Evolutionary conservation across 257 asterid genomes (phyloP).

Genomic region (Fraxinus excelsior): DNA sequence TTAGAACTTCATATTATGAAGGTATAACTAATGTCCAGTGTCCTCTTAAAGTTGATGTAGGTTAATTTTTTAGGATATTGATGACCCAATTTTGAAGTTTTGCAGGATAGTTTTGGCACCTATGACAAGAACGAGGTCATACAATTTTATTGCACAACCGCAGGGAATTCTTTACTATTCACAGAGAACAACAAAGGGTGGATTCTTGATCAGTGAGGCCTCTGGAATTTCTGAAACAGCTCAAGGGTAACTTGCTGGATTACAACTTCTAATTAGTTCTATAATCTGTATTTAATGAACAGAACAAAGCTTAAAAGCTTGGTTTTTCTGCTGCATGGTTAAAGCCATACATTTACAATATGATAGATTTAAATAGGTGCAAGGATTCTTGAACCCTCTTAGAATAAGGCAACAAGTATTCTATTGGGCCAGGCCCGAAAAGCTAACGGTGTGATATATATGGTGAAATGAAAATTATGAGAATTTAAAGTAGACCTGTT

Average conservation of each 20-base stretch:
- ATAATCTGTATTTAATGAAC: background rate
- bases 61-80: too few relatives aligned
- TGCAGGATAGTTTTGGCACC: slow-evolving; percentile 55
- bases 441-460: too few relatives aligned
- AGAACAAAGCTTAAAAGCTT: background rate
- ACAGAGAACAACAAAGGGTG: slow-evolving; percentile 48
- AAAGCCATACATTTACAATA: too few relatives aligned
- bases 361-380: too few relatives aligned
- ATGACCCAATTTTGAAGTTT: background rate
- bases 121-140: slow-evolving; percentile 39
- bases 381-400: too few relatives aligned
- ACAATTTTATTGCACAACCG: slow-evolving; percentile 42
- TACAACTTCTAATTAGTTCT: background rate
- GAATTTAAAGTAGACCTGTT: too few relatives aligned
- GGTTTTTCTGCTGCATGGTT: background rate
- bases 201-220: slow-evolving; percentile 47
- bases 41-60: background rate
- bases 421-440: too few relatives aligned
- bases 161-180: slow-evolving; percentile 48
- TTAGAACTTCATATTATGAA: background rate
- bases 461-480: too few relatives aligned
- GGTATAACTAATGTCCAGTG: too few relatives aligned
- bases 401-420: too few relatives aligned
- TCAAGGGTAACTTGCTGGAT: slow-evolving; percentile 26
- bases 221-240: slow-evolving; percentile 43